Percentiles rank a stretch among this genome's conserved stretches.
Conservation (phyloP, 495 filamentous ascomycete species). For the Neurospora tetrasperma region DNA sequence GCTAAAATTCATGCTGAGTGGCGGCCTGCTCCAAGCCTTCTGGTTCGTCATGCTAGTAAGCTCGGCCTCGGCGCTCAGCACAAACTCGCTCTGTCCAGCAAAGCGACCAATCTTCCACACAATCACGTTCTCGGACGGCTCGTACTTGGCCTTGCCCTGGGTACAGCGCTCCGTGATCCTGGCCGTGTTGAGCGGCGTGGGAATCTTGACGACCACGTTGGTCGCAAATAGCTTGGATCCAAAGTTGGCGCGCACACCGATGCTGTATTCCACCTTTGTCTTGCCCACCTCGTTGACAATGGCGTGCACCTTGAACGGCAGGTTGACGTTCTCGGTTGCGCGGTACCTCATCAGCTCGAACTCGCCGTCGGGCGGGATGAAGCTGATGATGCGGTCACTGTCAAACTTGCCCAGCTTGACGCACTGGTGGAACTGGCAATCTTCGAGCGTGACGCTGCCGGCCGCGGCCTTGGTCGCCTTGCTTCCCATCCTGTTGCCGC, state of each 20-base stretch:
- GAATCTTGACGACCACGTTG: slow-evolving; percentile 91
- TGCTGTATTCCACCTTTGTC: slow-evolving; percentile 97
- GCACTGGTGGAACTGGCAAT: slow-evolving; percentile 99
- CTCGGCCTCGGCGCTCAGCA: slow-evolving; percentile 86
- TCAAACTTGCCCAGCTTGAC: slow-evolving; percentile 97
- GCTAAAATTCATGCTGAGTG: slow-evolving; percentile 82
- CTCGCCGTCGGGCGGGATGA: slow-evolving; percentile 94
- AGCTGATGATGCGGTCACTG: slow-evolving; percentile 93
- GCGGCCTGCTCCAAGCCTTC: slow-evolving; percentile 93
- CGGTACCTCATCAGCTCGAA: slow-evolving; percentile 99
- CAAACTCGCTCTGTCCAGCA: slow-evolving; percentile 89
- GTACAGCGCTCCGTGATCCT: slow-evolving; percentile 86
- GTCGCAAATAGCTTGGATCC: slow-evolving; percentile 94
- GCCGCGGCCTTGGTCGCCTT: slow-evolving; percentile 93
- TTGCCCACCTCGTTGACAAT: slow-evolving; percentile 97
- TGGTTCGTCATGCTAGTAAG: slow-evolving; percentile 97
- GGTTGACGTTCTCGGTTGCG: slow-evolving; percentile 98
- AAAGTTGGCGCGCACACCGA: slow-evolving; percentile 95
- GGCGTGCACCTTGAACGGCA: slow-evolving; percentile 97
- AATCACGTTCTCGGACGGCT: slow-evolving; percentile 94
- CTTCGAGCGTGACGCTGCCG: slow-evolving; percentile 90
- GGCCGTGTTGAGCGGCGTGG: slow-evolving; percentile 93
- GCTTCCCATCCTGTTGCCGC: slow-evolving; percentile 58
- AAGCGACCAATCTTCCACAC: slow-evolving; percentile 99
- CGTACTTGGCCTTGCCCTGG: slow-evolving; percentile 97